Evolutionary conservation across 2,329 filamentous ascomycete species (phyloP), one percentile per base, ranked within the genome.

Genomic region (Thermoascus crustaceus): DNA sequence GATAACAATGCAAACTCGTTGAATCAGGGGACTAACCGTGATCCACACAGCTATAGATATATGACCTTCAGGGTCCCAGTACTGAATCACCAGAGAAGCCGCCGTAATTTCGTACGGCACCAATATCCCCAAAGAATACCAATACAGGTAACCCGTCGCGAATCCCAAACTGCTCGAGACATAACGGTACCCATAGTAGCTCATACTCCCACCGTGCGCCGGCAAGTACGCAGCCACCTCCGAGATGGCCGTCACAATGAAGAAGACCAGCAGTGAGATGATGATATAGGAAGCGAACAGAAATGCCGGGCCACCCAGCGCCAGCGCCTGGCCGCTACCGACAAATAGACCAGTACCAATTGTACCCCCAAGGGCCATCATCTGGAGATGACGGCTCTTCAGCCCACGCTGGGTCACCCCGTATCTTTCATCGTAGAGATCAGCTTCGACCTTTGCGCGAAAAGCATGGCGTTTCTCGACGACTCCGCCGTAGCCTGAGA

Each of bases 71-170:
- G 60, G 53, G 7, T 60, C 48, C 78, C 78, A 83, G 52, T 75
- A 81, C 40, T 74, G 61, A 40, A 82, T 77, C 19, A 83, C 66
- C n/a, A 81, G 69, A 25, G 73, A 72, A 8, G 77, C 76, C 5
- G 79, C 79, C 0, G 75, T 75, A 41, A 82, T 77, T 57, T 83
- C 79, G 39, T 74, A 71, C 31, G 64, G 67, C 0, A 71, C 60
- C 23, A 68, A 50, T 19, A 72, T 68, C 0, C 66, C 62, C 32
- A 61, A 47, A 1, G 61, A 61, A 34, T 69, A 71, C 67, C 67
- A 71, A 46, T 70, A 69, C 3, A 63, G 46, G 27, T 63, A 66
- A 11, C 63, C 63, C 44, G 64, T 60, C 7, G 62, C 55, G 35
- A 67, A 65, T 1, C 60, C 60, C 43, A 64, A 38, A 31, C 60